Evolutionary conservation across 495 filamentous ascomycete genomes (phyloP).

Genomic region (Annulohypoxylon maeteangense): DNA sequence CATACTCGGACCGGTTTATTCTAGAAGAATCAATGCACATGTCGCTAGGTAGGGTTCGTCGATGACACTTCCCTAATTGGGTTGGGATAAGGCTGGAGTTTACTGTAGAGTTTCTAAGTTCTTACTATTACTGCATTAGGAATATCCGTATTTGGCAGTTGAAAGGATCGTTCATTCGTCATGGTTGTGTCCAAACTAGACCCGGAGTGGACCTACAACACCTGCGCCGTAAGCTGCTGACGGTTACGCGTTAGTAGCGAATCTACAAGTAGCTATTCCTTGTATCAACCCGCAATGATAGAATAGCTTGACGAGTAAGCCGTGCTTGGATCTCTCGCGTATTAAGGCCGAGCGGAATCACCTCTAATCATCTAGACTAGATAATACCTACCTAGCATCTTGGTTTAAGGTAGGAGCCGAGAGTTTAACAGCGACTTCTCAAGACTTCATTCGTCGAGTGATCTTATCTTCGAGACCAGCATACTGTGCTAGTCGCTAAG

Average conservation of each 20-base stretch:
- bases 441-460: slow-evolving; percentile 1
- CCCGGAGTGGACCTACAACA: slow-evolving; percentile 16
- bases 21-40: slow-evolving; percentile 22
- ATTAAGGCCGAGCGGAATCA: slow-evolving; percentile 3
- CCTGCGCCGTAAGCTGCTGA: slow-evolving; percentile 19
- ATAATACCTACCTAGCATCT: slow-evolving; percentile 2
- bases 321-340: slow-evolving; percentile 1
- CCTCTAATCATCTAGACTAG: slow-evolving; percentile 1
- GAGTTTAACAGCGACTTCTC: slow-evolving; percentile 4
- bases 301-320: slow-evolving; percentile 18
- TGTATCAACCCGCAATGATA: not conserved
- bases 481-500: not conserved
- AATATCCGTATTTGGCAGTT: slow-evolving; percentile 4
- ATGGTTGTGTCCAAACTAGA: slow-evolving; percentile 22
- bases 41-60: slow-evolving; percentile 4
- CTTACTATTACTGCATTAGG: slow-evolving; percentile 32
- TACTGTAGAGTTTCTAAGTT: slow-evolving; percentile 32
- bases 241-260: not conserved
- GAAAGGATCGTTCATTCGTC: slow-evolving; percentile 17
- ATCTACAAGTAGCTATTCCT: slow-evolving; percentile 6
- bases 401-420: slow-evolving; percentile 13
- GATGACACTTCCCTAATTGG: slow-evolving; percentile 28
- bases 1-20: slow-evolving; percentile 12
- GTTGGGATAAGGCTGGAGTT: slow-evolving; percentile 29
- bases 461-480: not conserved